These are phyloP conservation scores for Wickerhamiella vanderwaltii DNA, from an alignment of 805 yeast species.

Conservation along the genomic window DNA sequence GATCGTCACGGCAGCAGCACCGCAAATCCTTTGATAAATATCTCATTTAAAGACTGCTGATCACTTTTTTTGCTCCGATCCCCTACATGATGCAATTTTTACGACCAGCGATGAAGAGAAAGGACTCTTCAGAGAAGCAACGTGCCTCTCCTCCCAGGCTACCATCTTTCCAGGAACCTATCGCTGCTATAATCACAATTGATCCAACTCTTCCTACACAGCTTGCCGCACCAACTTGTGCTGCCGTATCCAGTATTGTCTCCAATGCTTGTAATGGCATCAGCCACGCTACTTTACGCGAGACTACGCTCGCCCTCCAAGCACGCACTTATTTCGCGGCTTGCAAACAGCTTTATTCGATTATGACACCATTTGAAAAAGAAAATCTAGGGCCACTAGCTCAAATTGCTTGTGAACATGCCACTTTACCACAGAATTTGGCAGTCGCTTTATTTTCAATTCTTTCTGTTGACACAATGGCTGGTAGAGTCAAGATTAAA, in stretches of 20 bases:
- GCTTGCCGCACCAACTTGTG: not conserved
- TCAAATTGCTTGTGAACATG: not conserved
- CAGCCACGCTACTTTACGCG: not conserved
- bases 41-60: no score
- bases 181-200: not conserved
- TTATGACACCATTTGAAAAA: not conserved
- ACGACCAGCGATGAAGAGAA: no score
- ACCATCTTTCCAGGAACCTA: no score
- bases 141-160: no score
- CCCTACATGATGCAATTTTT: no score
- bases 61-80: no score
- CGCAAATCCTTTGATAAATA: no score
- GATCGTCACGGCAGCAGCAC: no score
- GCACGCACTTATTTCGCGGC: slow-evolving; percentile 7
- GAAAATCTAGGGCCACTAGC: not conserved
- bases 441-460: not conserved
- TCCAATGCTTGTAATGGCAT: not conserved
- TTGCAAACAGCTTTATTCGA: slow-evolving; percentile 2
- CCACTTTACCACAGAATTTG: not conserved
- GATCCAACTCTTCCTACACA: not conserved
- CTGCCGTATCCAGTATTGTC: not conserved
- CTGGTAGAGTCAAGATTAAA: not conserved
- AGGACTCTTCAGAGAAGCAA: no score
- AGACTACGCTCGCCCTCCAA: slow-evolving; percentile 6
- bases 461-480: not conserved